Evolutionary conservation across 31 red algal genomes (phyloP).

Genomic region (Endocladia muricata): DNA sequence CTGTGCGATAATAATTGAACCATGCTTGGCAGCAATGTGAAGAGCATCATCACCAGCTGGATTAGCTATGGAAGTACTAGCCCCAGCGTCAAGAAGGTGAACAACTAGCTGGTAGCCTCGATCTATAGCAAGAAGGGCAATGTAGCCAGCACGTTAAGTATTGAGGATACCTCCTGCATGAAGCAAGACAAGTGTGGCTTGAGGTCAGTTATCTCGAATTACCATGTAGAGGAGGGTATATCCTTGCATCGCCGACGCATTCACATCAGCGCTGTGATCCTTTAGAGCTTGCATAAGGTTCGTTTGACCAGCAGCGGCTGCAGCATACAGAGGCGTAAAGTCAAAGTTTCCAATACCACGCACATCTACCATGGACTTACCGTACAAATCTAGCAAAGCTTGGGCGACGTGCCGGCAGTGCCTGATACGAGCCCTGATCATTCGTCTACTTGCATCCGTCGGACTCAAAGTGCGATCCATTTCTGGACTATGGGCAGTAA

Average conservation of each 20-base stretch:
- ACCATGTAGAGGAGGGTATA: conserved; percentile 59
- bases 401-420: conserved; percentile 41
- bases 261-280: conserved; percentile 20
- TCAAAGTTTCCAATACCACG: conserved; percentile 51
- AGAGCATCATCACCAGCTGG: conserved; percentile 24
- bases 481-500: no score
- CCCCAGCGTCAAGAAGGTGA: conserved; percentile 14
- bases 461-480: background rate
- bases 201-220: conserved; percentile 6
- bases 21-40: conserved; percentile 30
- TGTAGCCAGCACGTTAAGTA: background rate
- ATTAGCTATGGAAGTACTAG: conserved; percentile 4
- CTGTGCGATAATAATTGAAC: conserved; percentile 6
- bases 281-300: conserved; percentile 23
- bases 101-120: conserved; percentile 13
- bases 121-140: conserved; percentile 39
- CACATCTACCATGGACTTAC: conserved; percentile 5
- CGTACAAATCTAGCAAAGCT: conserved; percentile 38
- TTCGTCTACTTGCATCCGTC: background rate
- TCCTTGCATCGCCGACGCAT: conserved; percentile 28
- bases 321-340: conserved; percentile 50
- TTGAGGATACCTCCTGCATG: conserved; percentile 31
- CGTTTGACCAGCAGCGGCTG: conserved; percentile 33
- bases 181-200: conserved; percentile 19
- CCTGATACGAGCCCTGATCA: conserved; percentile 42